Conservation (phyloP, 352 stramenopile species). For the Albugo laibachii region DNA sequence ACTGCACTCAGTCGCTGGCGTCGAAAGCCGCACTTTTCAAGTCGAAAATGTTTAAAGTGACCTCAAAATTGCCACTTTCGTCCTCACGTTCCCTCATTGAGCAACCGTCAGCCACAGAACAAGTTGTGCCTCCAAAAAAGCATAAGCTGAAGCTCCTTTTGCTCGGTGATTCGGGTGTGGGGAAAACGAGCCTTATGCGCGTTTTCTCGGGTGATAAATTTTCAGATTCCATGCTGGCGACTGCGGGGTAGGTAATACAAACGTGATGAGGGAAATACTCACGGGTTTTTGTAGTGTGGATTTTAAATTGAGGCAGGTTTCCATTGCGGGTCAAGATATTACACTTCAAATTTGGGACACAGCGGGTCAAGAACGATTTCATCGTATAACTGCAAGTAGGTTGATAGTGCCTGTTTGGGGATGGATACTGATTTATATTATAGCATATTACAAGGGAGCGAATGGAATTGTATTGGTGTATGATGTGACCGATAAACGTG, state of each 20-base stretch:
- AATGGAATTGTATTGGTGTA: conserved; percentile 90
- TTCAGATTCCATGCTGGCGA: conserved; percentile 76
- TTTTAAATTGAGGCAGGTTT: conserved; percentile 84
- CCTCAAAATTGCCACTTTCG: not conserved
- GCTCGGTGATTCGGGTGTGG: conserved; percentile 75
- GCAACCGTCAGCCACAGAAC: not conserved
- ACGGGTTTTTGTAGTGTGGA: conserved; percentile 41
- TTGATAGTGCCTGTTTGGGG: not conserved
- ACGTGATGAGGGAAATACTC: not conserved
- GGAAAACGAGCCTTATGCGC: conserved; percentile 87
- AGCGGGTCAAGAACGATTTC: conserved; percentile 79
- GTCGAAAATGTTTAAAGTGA: conserved; percentile 43
- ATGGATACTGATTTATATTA: not conserved
- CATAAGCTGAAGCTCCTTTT: conserved; percentile 83
- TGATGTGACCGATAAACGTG: conserved; percentile 80
- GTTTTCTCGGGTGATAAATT: conserved; percentile 86
- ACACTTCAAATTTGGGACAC: conserved; percentile 89
- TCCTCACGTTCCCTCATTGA: too few relatives aligned
- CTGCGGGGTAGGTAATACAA: conserved; percentile 50
- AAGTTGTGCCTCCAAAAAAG: conserved; percentile 28
- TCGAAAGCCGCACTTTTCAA: conserved; percentile 52
- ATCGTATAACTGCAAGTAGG: conserved; percentile 84
- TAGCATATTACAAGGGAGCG: conserved; percentile 87
- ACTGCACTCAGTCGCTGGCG: conserved; percentile 10
- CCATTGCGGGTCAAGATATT: conserved; percentile 62